These are phyloP conservation scores for Cutaneotrichosporon cavernicola DNA, from an alignment of 1,284 basidiomycete genomes.

Conservation along the genomic window DNA sequence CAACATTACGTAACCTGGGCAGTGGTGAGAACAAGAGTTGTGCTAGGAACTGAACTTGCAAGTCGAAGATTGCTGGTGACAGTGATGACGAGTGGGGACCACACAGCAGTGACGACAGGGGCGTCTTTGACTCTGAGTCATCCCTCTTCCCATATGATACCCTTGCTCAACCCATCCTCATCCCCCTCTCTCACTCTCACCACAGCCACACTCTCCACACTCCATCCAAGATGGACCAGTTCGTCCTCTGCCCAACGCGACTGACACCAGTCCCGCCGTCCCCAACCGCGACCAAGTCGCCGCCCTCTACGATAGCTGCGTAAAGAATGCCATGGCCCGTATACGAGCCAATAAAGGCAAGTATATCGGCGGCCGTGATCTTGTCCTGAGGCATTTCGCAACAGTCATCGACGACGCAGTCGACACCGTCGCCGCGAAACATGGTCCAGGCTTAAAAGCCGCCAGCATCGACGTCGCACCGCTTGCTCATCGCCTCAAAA, in stretches of 20 bases:
- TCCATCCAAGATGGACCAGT: neutral
- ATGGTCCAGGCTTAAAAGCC: neutral
- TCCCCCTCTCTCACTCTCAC: neutral
- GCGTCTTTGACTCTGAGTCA: no score
- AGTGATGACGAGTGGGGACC: no score
- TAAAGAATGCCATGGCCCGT: neutral
- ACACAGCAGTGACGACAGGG: no score
- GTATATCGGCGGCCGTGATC: neutral
- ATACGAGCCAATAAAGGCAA: neutral
- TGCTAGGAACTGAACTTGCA: no score
- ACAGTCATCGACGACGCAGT: neutral
- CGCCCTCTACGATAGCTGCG: neutral
- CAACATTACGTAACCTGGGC: no score
- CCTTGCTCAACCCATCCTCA: no score
- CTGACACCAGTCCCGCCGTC: neutral
- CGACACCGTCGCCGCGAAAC: neutral
- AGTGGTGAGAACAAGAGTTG: no score
- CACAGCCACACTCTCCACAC: neutral
- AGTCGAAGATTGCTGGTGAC: no score
- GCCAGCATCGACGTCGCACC: neutral
- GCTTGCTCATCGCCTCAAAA: neutral
- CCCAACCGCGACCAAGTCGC: neutral
- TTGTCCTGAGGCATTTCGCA: neutral
- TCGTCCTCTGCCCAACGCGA: neutral
- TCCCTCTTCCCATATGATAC: no score